Conservation (phyloP, 192 early-diverging fungal species). For the Irineochytrium annulatum region DNA sequence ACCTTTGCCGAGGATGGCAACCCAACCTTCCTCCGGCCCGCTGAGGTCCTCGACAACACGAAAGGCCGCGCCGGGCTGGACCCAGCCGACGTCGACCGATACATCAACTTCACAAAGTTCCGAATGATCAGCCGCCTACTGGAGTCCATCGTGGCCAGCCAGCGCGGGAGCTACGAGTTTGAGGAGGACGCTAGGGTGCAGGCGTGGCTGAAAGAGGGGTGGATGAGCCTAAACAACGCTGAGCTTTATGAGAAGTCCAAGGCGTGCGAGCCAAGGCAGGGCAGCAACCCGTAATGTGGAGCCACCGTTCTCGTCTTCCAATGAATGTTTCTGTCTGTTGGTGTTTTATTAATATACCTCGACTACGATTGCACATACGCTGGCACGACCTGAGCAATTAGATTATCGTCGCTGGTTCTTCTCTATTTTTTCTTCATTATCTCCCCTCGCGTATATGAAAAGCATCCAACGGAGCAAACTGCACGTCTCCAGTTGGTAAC, state of each 20-base stretch:
- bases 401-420: too few relatives aligned
- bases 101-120: constrained; percentile 46
- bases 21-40: constrained; percentile 37
- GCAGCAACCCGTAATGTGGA: too few relatives aligned
- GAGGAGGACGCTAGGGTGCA: constrained; percentile 19
- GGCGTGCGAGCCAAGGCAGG: constrained; percentile 28
- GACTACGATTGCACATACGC: too few relatives aligned
- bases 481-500: too few relatives aligned
- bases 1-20: constrained; percentile 85
- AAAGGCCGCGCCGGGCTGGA: background rate
- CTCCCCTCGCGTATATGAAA: too few relatives aligned
- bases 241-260: constrained; percentile 34
- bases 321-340: too few relatives aligned
- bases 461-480: too few relatives aligned
- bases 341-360: too few relatives aligned
- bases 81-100: constrained; percentile 2
- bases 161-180: constrained; percentile 29
- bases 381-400: too few relatives aligned
- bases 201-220: constrained; percentile 25
- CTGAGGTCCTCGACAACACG: background rate
- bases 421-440: too few relatives aligned
- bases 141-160: constrained; percentile 13
- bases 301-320: too few relatives aligned
- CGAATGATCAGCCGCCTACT: constrained; percentile 32
- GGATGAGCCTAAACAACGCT: constrained; percentile 29